These are phyloP conservation scores for Cordyceps javanica DNA, from an alignment of 2,329 filamentous ascomycete genomes.

Conservation along the genomic window DNA sequence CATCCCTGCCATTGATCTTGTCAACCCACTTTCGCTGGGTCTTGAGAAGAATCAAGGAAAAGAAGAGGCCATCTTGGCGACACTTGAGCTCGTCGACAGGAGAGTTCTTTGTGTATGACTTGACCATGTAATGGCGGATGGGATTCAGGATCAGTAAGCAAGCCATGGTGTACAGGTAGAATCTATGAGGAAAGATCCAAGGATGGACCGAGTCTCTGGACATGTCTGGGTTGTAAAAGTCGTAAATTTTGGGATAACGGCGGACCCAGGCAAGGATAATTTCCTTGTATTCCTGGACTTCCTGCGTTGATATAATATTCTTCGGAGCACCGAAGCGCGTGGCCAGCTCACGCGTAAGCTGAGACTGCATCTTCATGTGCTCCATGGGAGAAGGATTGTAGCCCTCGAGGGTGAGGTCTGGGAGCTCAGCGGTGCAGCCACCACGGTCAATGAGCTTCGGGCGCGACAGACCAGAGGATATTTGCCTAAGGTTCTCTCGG, in stretches of 20 bases:
- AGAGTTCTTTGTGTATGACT: slow-evolving; percentile 22
- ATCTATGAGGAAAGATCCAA: slow-evolving; percentile 41
- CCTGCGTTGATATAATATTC: slow-evolving; percentile 21
- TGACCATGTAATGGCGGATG: slow-evolving; percentile 40
- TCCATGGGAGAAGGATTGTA: slow-evolving; percentile 26
- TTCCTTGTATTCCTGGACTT: slow-evolving; percentile 22
- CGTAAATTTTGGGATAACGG: slow-evolving; percentile 35
- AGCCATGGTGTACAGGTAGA: slow-evolving; percentile 37
- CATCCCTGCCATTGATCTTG: slow-evolving; percentile 37
- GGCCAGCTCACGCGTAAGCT: slow-evolving; percentile 20
- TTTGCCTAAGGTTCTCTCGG: slow-evolving; percentile 23
- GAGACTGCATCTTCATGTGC: slow-evolving; percentile 26
- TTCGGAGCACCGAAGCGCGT: slow-evolving; percentile 22
- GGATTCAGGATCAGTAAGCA: slow-evolving; percentile 41
- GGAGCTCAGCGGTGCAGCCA: slow-evolving; percentile 27
- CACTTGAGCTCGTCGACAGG: slow-evolving; percentile 28
- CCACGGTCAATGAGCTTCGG: slow-evolving; percentile 30
- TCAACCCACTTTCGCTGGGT: slow-evolving; percentile 36
- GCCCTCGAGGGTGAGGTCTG: slow-evolving; percentile 27
- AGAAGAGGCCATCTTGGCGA: slow-evolving; percentile 34
- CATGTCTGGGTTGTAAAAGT: slow-evolving; percentile 32
- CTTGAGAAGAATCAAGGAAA: slow-evolving; percentile 35
- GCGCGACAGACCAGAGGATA: slow-evolving; percentile 27
- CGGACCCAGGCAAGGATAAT: slow-evolving; percentile 35
- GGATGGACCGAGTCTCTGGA: slow-evolving; percentile 32